Base-by-base conservation (phyloP, 495 filamentous ascomycete genomes). In the Penicillium riverlandense region DNA sequence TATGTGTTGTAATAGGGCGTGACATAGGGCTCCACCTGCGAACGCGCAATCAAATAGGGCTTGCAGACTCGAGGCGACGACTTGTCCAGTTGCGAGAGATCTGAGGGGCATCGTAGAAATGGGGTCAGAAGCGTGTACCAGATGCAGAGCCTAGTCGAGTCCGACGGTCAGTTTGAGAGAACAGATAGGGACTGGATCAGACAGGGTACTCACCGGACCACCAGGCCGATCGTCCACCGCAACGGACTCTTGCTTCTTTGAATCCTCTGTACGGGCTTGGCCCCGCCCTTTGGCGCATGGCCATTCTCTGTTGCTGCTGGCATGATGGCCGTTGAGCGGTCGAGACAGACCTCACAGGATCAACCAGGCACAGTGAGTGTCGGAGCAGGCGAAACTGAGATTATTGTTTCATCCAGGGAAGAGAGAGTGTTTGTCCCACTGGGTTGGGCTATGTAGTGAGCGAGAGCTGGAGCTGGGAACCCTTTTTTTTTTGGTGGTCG, bases 1-100 rank as follows among this genome's bases (percentile, higher is more conserved):
- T 96, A 96, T 29, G 74, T 56, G 47, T 90, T 70, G 59, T 96
- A 97, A 66, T 96, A 96, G 15, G 94, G 94, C 37, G 80, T 71
- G 30, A 94, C 50, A 58, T 92, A 82, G 7, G 94, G 92, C 27
- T 77, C 64, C 37, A 88, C 66, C 33, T 83, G 72, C 3, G 83
- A 76, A 44, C 82, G 81, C 40, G 79, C 66, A 38, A 81, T 71
- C 40, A 96, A 77, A 57, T 91, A 94, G 4, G 87, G 85, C 56
- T 83, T 84, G 73, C 94, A 99, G 29, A 97, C 79, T 39, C 65
- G 71, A 2, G 91, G 88, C 9, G 89, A 90, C 15, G 72, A 62
- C 22, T 84, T 76, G 37, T 75, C 82, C 54, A 91, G 69, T 2
- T 77, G 76, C 13, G 80, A 73, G 40, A 80, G 64, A 11, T 75